A percentile compares a stretch with the other conserved stretches of the same genome.
These are phyloP conservation scores for Chenopodium quinoa DNA, from an alignment of 148 eudicot species.

Conservation along the genomic window DNA sequence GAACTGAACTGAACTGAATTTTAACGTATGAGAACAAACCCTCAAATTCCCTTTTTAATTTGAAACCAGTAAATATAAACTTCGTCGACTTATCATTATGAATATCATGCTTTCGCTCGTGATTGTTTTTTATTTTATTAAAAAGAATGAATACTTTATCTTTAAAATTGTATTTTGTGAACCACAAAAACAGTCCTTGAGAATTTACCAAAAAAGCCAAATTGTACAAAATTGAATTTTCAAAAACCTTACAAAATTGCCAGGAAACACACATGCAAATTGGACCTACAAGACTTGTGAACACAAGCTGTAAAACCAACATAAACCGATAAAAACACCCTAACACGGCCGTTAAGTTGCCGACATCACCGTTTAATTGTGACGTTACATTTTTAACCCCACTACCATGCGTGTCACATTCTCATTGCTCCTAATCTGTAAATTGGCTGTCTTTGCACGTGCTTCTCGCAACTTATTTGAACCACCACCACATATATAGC, in stretches of 20 bases:
- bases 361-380: slow-evolving; percentile 6
- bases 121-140: too few species aligned
- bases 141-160: too few species aligned
- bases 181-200: too few species aligned
- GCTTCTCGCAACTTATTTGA: not conserved
- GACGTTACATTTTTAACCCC: slow-evolving; percentile 1
- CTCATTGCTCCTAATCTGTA: not conserved
- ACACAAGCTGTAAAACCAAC: slow-evolving; percentile 15
- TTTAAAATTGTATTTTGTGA: too few species aligned
- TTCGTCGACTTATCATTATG: too few species aligned
- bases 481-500: slow-evolving; percentile 8
- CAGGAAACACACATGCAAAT: slow-evolving; percentile 12
- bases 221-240: too few species aligned
- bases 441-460: slow-evolving; percentile 11
- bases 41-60: too few species aligned
- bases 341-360: not conserved
- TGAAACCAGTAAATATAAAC: too few species aligned
- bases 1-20: too few species aligned
- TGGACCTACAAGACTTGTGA: slow-evolving; percentile 5
- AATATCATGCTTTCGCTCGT: too few species aligned
- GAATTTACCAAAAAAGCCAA: not conserved
- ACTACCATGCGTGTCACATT: slow-evolving; percentile 8
- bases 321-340: not conserved
- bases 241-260: not conserved
- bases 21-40: too few species aligned